Base-by-base conservation (phyloP, 192 early-diverging fungal species). In the Lobosporangium transversale region DNA sequence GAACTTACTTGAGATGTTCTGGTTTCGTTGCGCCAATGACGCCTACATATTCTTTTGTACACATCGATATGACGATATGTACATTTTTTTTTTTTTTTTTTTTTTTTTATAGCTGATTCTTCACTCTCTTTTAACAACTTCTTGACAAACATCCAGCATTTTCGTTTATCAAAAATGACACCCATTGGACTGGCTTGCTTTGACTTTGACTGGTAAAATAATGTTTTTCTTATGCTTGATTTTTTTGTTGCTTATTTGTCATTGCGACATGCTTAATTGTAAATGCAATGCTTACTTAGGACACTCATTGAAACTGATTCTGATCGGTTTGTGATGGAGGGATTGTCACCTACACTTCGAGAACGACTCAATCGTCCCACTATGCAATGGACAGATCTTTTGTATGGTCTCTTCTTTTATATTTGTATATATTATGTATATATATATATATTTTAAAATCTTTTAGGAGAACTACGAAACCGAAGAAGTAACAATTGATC, bases 311-410 rank as follows among this genome's bases (percentile, higher is more conserved):
- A 76, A 31, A 67, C 65, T 1, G 73, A 76, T 36, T 76, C 73
- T 0, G 73, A 67, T 31, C 73, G 73, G 12, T 76, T 66, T 23
- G 73, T 76, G 20, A 76, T 76, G 15, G 64, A 76, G 31, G 21
- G 44, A 14, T 47, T 76, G 9, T 76, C 73, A 0, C 73, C 58
- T 7, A 59, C 20, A 2, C 59, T 76, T 24, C 63, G 73, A 8
- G 18, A 58, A 18, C 65, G 60, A 10, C 59, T 76, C 27, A 51
- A 76, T 24, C 23, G 17, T 10, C 55, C 58, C n/a, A 20, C 49
- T 10, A 62, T 67, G 63, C 73, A 76, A 52, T 76, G 73, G 73
- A 76, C 65, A 7, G 73, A 76, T 30, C 64, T 76, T 14, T 62
- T 65, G 73, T 76, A 76, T 40, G 37, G 14, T 40, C 37, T 40